Evolutionary conservation across 192 early-diverging fungal species (phyloP), one percentile per base, ranked within the genome.

Genomic region (Podila epicladia): DNA sequence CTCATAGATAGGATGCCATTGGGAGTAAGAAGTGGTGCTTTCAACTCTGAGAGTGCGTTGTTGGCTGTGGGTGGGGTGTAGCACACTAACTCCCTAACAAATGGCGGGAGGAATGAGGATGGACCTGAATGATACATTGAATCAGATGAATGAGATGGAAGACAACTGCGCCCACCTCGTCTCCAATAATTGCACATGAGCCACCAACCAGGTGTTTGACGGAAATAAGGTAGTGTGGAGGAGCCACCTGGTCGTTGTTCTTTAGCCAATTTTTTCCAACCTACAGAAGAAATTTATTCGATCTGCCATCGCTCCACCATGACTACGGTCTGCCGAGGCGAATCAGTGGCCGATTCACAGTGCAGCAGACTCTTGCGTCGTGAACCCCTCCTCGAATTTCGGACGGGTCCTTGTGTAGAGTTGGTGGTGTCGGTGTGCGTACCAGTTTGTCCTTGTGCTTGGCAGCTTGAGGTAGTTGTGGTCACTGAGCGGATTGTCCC

Each of bases 301-400:
- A 77, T 77, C 28, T 71, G 49, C 75, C 75, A 77, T 5, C 75
- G 62, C 45, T 77, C 75, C 8, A 59, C 32, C 69, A 71, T 62
- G 17, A 51, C 49, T 12, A 28, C 9, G 24, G 59, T 61, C 17
- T 28, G 59, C 11, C 19, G 59, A 32, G 61, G 63, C 19, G 35
- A 61, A 49, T 31, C 17, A 9, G 32, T 22, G 15, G 55, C 7
- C n/a, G 29, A 37, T 3, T 70, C 73, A 28, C 38, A 65, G 51
- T 62, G 53, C 29, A 70, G n/a, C 31, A 76, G 11, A 51, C 9
- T 51, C 58, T 66, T 31, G 38, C 1, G 15, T 22, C 12, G 24
- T 17, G 32, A 4, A 0, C 13, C 28, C 26, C 28, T 69, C 26
- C 48, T 51, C 62, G n/a, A 15, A 15, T 33, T 0, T 15, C 26